phyloP scores from a whole-genome alignment of 2,329 filamentous ascomycete species.

The Colletotrichum destructivum region DNA sequence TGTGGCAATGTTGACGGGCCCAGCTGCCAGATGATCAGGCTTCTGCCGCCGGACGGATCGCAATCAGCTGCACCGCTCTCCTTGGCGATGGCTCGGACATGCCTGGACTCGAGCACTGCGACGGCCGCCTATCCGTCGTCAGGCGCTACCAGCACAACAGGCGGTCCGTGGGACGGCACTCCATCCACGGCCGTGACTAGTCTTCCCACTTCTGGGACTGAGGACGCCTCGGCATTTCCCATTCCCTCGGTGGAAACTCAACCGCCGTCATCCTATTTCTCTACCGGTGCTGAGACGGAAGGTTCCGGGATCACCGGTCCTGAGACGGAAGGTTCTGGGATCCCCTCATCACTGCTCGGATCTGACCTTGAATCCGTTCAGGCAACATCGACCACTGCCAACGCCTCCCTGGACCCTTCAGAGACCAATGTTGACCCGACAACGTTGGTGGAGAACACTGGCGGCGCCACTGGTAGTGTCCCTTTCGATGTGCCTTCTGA shows the following conservation, averaged over 20 bases:
- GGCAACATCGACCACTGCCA: not conserved
- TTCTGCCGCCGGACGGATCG: not conserved
- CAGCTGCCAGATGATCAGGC: slow-evolving; percentile 12
- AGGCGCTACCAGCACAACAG: slow-evolving; percentile 1
- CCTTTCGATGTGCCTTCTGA: slow-evolving; percentile 3
- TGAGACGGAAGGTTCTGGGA: not conserved
- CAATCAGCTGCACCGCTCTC: slow-evolving; percentile 1
- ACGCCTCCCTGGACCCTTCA: not conserved
- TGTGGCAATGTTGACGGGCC: slow-evolving; percentile 1
- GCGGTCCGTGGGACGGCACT: slow-evolving; percentile 2
- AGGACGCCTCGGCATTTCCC: not conserved
- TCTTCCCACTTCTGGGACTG: not conserved
- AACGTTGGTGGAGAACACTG: not conserved
- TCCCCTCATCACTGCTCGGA: not conserved
- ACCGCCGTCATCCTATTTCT: not conserved
- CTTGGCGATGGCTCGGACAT: slow-evolving; percentile 1
- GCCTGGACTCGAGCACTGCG: not conserved
- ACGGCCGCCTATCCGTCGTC: not conserved
- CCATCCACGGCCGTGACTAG: slow-evolving; percentile 1
- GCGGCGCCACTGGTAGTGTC: slow-evolving; percentile 1
- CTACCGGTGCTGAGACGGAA: not conserved
- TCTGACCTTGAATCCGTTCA: not conserved
- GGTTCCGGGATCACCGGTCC: not conserved
- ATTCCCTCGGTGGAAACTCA: not conserved
- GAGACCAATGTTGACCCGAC: not conserved